Base-by-base conservation (phyloP, 768 basidiomycete species). In the Tremella fuciformis region DNA sequence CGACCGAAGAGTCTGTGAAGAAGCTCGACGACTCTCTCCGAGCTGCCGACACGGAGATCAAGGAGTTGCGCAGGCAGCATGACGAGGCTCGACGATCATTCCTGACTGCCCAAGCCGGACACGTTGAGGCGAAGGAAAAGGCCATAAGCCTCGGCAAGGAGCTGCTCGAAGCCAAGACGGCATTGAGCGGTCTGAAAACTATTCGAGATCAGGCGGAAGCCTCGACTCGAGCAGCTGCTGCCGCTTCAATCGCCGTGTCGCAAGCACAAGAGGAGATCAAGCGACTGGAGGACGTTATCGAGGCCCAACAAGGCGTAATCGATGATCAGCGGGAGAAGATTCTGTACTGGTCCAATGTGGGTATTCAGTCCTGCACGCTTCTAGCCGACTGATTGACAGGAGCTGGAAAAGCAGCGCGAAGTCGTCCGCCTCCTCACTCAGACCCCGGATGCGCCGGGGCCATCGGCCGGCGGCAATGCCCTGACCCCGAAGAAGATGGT, bases 321-420 rank as follows among this genome's bases (percentile, higher is more conserved):
- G 65, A 69, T 13, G 71, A 71, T 25, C 66, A 75, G 51, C 47
- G 67, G 55, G 69, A 64, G 52, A 75, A 76, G 60, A 69, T 76
- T 22, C 58, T 60, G 49, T 53, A 59, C 13, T 76, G 75, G 75
- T 59, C 62, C 21, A 62, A 60, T 44, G 75, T 76, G 57, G 63
- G 67, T 67, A 9, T 18, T 18, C 22, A 2, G 21, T 16, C 8
- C 4, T 25, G 0, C 40, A 29, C 9, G 18, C 7, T 55, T 4
- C 26, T 24, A 11, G 8, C 24, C 40, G 19, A 13, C 21, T n/a
- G 41, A 37, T 18, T 24, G 16, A 19, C 39, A 72, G 70, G 67
- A 67, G 34, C 58, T 72, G 24, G 67, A 67, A 22, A 60, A 66
- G 39, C 75, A 76, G 44, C 59, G 67, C 8, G 62, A 68, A 26